A percentile compares a stretch with the other conserved stretches of the same genome.
Evolutionary conservation across 345 rosid genomes (phyloP).

Genomic region (Moricandia arvensis): DNA sequence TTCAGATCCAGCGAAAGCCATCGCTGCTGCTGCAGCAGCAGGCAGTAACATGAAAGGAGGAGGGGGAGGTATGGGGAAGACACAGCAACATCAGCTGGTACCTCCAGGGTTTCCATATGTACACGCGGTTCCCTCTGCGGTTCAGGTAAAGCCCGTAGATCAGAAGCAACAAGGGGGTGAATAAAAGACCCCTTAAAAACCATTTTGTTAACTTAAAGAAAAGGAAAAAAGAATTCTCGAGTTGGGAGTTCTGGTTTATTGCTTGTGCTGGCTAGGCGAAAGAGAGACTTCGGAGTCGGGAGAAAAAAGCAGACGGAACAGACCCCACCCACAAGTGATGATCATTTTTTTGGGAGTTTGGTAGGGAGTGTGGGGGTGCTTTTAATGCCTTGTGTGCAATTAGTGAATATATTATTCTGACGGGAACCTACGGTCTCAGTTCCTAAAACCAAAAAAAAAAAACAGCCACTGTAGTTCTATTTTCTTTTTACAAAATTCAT

Average conservation of each 20-base stretch:
- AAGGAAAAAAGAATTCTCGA: not conserved
- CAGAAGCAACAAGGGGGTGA: slow-evolving; percentile 88
- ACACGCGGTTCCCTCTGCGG: slow-evolving; percentile 53
- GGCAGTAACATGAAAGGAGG: slow-evolving; percentile 69
- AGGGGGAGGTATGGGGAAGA: slow-evolving; percentile 63
- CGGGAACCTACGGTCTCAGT: slow-evolving; percentile 9
- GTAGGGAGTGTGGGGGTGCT: slow-evolving; percentile 2
- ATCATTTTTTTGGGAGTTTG: slow-evolving; percentile 29
- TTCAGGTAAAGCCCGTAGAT: slow-evolving; percentile 80
- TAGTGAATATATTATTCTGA: slow-evolving; percentile 36
- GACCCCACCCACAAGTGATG: not conserved
- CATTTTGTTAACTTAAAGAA: not conserved
- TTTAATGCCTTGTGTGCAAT: slow-evolving; percentile 31
- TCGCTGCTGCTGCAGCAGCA: slow-evolving; percentile 46
- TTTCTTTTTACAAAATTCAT: not conserved
- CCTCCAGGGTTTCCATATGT: slow-evolving; percentile 64
- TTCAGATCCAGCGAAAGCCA: slow-evolving; percentile 76
- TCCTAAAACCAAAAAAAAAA: not conserved
- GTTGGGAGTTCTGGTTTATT: slow-evolving; percentile 27
- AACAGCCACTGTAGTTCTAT: slow-evolving; percentile 8
- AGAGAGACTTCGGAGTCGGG: not conserved
- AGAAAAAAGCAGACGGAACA: slow-evolving; percentile 21
- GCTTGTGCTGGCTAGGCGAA: slow-evolving; percentile 32
- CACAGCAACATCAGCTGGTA: slow-evolving; percentile 49
- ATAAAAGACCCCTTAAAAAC: slow-evolving; percentile 34